Evolutionary conservation across 768 basidiomycete species (phyloP), one percentile per base, ranked within the genome.

Genomic region (Coprinopsis sp.): DNA sequence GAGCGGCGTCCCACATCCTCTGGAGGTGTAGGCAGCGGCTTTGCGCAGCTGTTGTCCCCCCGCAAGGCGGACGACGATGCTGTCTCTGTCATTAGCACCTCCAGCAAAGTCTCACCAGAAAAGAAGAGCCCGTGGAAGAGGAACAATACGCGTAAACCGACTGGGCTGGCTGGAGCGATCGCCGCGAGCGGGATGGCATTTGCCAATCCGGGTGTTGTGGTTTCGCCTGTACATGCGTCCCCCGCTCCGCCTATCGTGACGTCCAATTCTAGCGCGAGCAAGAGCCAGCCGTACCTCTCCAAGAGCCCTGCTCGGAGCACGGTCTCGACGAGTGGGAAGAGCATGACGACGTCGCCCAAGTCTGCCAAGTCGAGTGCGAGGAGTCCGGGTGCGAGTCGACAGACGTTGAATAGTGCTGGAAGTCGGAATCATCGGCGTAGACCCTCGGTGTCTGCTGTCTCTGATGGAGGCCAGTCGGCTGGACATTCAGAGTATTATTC

Each of bases 171-270:
- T 3, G 72, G 74, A 42, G 84, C 83, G 1, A 71, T 85, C 40
- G 82, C 84, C 1, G 78, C 81, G 2, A 79, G 80, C 14, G 80
- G 83, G 14, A 65, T 83, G 24, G 76, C 81, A 37, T 84, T 87
- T 76, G 78, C 79, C 10, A 78, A 80, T 51, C 68, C 79, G 0
- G 69, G 68, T n/a, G n/a, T n/a, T n/a, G n/a, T n/a, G 1, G 60
- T 80, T 45, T 70, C 71, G 2, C 64, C 75, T 4, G 74, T 76
- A 16, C 75, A 75, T 13, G 69, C 71, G 37, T 64, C 71, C 12
- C 70, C 23, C 8, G 25, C 19, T 39, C 19, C 34, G 6, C 34
- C 38, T 8, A 19, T 39, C 25, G 8, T 39, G 12, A 19, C 7
- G 10, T 6, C 10, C 6, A n/a, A 12, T 42, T 28, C 27, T 6